Conservation (phyloP, 2,329 filamentous ascomycete species). For the Colletotrichum trifolii region DNA sequence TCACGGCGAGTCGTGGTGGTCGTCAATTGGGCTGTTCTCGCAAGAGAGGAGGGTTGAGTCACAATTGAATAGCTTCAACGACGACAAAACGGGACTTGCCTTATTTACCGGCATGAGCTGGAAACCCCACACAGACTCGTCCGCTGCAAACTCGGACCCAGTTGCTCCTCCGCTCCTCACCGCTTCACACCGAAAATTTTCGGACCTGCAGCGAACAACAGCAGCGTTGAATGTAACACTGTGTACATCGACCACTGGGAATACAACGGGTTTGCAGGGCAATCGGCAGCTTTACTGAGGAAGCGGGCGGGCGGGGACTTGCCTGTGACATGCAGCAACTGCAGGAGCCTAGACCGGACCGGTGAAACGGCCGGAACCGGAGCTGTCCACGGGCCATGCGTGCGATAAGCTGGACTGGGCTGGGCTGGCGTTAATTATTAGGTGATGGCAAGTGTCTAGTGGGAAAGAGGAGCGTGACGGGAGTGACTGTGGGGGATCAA, state of each 20-base stretch:
- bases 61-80: conserved; percentile 28
- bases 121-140: conserved; percentile 17
- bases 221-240: conserved; percentile 7
- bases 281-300: not conserved
- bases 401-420: conserved; percentile 4
- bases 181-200: conserved; percentile 37
- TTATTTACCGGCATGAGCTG: too few species aligned
- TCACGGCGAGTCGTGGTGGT: conserved; percentile 9
- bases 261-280: not conserved
- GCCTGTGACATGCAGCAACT: not conserved
- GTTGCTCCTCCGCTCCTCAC: conserved; percentile 15
- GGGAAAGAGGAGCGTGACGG: too few species aligned
- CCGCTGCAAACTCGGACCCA: conserved; percentile 29
- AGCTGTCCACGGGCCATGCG: conserved; percentile 3
- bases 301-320: not conserved
- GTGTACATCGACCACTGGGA: not conserved
- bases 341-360: conserved; percentile 26
- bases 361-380: conserved; percentile 31
- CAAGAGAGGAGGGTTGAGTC: conserved; percentile 22
- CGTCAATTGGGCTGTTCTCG: conserved; percentile 13
- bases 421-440: not conserved
- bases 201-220: conserved; percentile 12
- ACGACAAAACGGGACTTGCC: conserved; percentile 7
- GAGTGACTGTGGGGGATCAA: too few species aligned
- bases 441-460: too few species aligned